Percentiles rank a stretch among this genome's conserved stretches.
These are phyloP conservation scores for Coniochaeta pulveracea DNA, from an alignment of 2,329 filamentous ascomycete genomes.

Conservation along the genomic window DNA sequence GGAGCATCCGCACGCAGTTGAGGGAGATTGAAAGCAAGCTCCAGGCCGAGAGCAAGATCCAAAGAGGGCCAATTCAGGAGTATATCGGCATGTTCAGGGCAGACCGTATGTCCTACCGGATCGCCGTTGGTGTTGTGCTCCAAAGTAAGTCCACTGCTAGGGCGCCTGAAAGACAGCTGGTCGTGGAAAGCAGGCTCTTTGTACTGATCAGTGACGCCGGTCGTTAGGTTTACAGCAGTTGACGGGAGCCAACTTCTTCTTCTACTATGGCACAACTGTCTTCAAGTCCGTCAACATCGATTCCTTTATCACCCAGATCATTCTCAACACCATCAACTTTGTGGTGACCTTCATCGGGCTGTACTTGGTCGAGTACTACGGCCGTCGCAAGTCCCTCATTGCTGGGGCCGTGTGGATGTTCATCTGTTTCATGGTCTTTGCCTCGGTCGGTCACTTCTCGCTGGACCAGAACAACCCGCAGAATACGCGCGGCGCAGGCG, in stretches of 20 bases:
- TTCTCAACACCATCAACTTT: constrained; percentile 58
- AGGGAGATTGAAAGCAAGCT: constrained; percentile 43
- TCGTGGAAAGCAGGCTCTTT: neutral
- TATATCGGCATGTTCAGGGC: constrained; percentile 48
- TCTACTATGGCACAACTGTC: constrained; percentile 55
- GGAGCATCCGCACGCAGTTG: constrained; percentile 34
- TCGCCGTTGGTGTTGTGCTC: constrained; percentile 49
- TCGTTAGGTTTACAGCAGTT: constrained; percentile 57
- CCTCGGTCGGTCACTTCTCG: constrained; percentile 35
- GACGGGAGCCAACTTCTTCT: constrained; percentile 38
- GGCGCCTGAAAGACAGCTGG: neutral
- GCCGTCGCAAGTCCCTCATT: constrained; percentile 58
- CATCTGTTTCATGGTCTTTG: constrained; percentile 54
- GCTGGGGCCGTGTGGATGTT: constrained; percentile 60
- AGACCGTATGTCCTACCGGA: constrained; percentile 50
- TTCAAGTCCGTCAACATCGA: constrained; percentile 56
- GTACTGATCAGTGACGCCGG: neutral
- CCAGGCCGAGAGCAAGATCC: constrained; percentile 29
- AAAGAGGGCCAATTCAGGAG: constrained; percentile 28
- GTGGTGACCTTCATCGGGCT: constrained; percentile 55
- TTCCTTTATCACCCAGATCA: constrained; percentile 57
- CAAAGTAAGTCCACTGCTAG: constrained; percentile 58
- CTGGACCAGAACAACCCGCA: constrained; percentile 27
- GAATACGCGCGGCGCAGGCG: constrained; percentile 45
- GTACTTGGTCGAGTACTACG: constrained; percentile 56